Conservation (phyloP, 805 yeast genomes). For the Candida coquimbonensis region DNA sequence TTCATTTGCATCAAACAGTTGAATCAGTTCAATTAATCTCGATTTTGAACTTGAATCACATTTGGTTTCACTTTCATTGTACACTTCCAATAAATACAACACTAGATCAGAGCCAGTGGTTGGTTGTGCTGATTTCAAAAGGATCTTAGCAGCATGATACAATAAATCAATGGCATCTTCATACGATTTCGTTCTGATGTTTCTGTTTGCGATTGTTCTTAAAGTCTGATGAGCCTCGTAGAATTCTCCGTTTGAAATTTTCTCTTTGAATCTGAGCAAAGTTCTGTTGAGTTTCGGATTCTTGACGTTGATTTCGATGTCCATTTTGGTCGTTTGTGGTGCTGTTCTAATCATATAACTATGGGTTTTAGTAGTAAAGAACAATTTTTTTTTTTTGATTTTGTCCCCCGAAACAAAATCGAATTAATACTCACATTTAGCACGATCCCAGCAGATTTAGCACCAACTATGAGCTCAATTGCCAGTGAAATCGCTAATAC, state of each 20-base stretch:
- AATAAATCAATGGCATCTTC: conserved; percentile 68
- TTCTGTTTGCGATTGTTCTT: conserved; percentile 82
- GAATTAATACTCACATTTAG: no score
- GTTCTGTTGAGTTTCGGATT: conserved; percentile 48
- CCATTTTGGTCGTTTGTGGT: conserved; percentile 1
- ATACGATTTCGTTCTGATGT: conserved; percentile 61
- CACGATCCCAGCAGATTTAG: no score
- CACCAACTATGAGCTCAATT: not conserved
- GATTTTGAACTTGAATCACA: conserved; percentile 39
- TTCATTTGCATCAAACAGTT: conserved; percentile 40
- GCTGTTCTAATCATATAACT: not conserved
- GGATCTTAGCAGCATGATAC: conserved; percentile 60
- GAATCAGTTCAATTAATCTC: conserved; percentile 40
- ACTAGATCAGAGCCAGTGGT: conserved; percentile 80
- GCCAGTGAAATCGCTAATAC: not conserved
- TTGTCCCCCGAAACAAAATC: no score
- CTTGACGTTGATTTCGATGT: conserved; percentile 11
- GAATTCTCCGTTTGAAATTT: conserved; percentile 67
- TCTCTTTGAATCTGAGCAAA: conserved; percentile 55
- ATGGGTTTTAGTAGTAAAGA: not conserved
- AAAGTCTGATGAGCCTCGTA: conserved; percentile 96
- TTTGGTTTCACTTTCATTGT: conserved; percentile 40
- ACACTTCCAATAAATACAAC: conserved; percentile 64
- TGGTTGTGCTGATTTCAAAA: conserved; percentile 62
- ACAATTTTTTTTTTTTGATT: no score